These are phyloP conservation scores for Geosmithia flava DNA, from an alignment of 2,329 filamentous ascomycete species.

Conservation along the genomic window DNA sequence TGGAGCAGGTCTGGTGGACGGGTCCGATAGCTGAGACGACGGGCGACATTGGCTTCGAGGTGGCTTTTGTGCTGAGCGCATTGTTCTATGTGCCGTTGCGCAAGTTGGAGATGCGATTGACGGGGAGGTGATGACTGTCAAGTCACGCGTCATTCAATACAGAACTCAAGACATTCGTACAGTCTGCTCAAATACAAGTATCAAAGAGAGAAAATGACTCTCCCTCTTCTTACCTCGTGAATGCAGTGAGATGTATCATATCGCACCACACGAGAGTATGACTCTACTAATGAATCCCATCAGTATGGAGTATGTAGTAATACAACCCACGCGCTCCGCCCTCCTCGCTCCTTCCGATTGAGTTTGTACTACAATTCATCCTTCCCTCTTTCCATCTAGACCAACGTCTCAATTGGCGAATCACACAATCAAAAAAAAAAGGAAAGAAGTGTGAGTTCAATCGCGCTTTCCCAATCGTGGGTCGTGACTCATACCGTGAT, in stretches of 20 bases:
- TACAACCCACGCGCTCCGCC: too few relatives aligned
- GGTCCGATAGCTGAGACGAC: constrained; percentile 47
- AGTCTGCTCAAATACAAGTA: too few relatives aligned
- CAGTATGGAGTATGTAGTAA: too few relatives aligned
- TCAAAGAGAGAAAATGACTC: too few relatives aligned
- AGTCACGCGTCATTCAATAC: neutral
- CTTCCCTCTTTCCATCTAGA: neutral
- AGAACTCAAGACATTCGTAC: too few relatives aligned
- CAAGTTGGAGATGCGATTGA: constrained; percentile 26
- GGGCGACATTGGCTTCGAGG: constrained; percentile 55
- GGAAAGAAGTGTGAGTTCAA: neutral
- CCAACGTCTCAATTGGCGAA: neutral
- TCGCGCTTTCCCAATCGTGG: neutral
- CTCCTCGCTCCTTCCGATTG: neutral
- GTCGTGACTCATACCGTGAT: too few relatives aligned
- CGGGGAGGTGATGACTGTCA: constrained; percentile 4
- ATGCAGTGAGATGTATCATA: too few relatives aligned
- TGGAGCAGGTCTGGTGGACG: constrained; percentile 48
- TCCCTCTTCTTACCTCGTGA: too few relatives aligned
- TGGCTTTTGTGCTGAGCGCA: constrained; percentile 40
- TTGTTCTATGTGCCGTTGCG: constrained; percentile 34
- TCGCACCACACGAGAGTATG: neutral
- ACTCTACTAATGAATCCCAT: neutral
- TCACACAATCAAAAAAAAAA: neutral
- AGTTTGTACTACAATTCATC: neutral